phyloP scores from a whole-genome alignment of 1,139 yeast genomes.

The Candida sp. region DNA sequence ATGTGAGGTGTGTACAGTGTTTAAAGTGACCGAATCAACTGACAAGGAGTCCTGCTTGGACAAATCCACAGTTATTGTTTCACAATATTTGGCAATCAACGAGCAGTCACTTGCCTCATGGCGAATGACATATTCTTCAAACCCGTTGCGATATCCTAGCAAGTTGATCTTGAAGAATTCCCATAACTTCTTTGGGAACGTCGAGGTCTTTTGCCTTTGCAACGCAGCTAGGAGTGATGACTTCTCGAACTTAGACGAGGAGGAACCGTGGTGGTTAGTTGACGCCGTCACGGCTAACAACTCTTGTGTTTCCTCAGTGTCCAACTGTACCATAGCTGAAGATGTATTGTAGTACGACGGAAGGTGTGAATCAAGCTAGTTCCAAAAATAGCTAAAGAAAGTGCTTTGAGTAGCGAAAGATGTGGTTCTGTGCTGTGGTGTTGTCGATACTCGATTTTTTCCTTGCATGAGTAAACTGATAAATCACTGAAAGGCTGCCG shows the following conservation, averaged over 20 bases:
- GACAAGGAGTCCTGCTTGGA: conserved; percentile 23
- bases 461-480: background rate
- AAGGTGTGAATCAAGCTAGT: background rate
- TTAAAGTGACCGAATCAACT: conserved; percentile 40
- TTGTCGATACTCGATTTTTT: background rate
- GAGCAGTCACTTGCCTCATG: conserved; percentile 61
- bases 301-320: conserved; percentile 17
- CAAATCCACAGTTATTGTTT: conserved; percentile 40
- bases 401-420: background rate
- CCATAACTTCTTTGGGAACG: conserved; percentile 25
- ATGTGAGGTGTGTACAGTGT: conserved; percentile 55
- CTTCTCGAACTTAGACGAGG: background rate
- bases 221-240: conserved; percentile 6
- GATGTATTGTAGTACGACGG: background rate
- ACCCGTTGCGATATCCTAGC: conserved; percentile 27
- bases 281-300: conserved; percentile 17
- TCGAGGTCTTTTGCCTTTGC: conserved; percentile 22
- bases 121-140: conserved; percentile 43
- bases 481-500: background rate
- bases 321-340: conserved; percentile 4
- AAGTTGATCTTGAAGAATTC: conserved; percentile 31
- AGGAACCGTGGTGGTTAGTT: conserved; percentile 4
- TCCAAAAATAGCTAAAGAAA: background rate
- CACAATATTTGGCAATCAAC: conserved; percentile 51
- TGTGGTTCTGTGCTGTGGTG: background rate